Base-by-base conservation (phyloP, 352 stramenopile genomes). In the Phytophthora vignae region DNA sequence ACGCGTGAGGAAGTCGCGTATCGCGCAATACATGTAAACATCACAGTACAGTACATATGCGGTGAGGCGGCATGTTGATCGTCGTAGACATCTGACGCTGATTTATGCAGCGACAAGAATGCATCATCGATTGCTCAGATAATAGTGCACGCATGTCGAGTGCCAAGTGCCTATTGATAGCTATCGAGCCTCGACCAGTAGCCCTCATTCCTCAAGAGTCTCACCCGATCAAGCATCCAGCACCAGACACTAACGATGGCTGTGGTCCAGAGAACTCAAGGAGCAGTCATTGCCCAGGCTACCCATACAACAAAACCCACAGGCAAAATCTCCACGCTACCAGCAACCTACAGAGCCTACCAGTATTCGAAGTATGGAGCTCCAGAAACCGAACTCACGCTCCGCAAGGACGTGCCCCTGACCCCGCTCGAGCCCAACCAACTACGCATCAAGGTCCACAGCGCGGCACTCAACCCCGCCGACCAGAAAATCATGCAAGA, bases 401-500 rank as follows among this genome's bases (percentile, higher is more conserved):
- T 82, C 31, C 22, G 31, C 33, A 67, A 67, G 19, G 27, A 68
- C 15, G 69, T 76, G 2, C 44, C 49, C 11, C 53, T 74, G 31
- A 50, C 44, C 1, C n/a, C 55, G 3, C 67, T 82, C 9, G 27
- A 66, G 25, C 31, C 66, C 5, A 76, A 64, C 15, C 72, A 91
- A 44, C 61, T 94, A 4, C 67, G 87, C 50, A 73, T 94, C 64
- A 85, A 90, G 54, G 84, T 94, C 11, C 76, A 81, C 57, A 82
- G 72, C 21, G 80, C 85, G 0, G 83, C 78, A 10, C 80, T 92
- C 55, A 93, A 94, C 73, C 84, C 87, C 11, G 81, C 85, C 3
- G 87, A 94, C 58, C 88, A 87, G 60, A 90, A 85, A 73, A 46
- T 92, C 12, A 69, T 85, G n/a, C 64, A 84, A 44, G 50, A 70